Conservation (phyloP, 106 monocot species). For the Agapanthus africanus region DNA sequence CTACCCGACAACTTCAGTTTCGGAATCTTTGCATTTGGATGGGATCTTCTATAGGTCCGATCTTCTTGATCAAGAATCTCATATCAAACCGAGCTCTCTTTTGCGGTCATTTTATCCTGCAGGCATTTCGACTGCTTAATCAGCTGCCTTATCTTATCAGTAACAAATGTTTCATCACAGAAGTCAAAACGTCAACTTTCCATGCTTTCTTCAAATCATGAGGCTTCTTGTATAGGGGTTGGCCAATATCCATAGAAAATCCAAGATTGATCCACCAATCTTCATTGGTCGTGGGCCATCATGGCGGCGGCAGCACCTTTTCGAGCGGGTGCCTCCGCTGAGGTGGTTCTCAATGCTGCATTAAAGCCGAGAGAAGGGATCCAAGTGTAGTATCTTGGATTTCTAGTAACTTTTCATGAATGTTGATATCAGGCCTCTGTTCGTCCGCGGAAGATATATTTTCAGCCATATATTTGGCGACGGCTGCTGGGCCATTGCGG, state of each 20-base stretch:
- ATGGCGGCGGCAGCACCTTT: conserved; percentile 9
- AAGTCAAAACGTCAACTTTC: conserved; percentile 17
- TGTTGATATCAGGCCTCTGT: background rate
- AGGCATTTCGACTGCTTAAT: conserved; percentile 20
- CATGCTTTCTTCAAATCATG: conserved; percentile 20
- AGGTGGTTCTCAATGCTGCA: conserved; percentile 21
- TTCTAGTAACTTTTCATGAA: conserved; percentile 3
- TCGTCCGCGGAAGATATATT: background rate
- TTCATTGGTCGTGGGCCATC: conserved; percentile 11
- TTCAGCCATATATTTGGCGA: conserved; percentile 6
- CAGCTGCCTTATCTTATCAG: conserved; percentile 10
- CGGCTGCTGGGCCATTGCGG: conserved; percentile 14
- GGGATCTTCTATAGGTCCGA: background rate
- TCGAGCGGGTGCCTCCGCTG: conserved; percentile 17
- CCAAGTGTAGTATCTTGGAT: conserved; percentile 22
- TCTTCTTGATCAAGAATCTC: conserved; percentile 10
- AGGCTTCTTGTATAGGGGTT: conserved; percentile 13
- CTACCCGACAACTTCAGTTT: background rate
- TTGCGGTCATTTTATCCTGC: conserved; percentile 22
- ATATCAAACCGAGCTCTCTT: conserved; percentile 7
- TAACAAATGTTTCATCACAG: conserved; percentile 17
- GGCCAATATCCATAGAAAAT: conserved; percentile 1
- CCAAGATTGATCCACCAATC: conserved; percentile 16
- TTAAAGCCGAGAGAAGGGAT: conserved; percentile 15
- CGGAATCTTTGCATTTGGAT: conserved; percentile 8